These are phyloP conservation scores for Manihot esculenta DNA, from an alignment of 441 rosid species.

Conservation along the genomic window DNA sequence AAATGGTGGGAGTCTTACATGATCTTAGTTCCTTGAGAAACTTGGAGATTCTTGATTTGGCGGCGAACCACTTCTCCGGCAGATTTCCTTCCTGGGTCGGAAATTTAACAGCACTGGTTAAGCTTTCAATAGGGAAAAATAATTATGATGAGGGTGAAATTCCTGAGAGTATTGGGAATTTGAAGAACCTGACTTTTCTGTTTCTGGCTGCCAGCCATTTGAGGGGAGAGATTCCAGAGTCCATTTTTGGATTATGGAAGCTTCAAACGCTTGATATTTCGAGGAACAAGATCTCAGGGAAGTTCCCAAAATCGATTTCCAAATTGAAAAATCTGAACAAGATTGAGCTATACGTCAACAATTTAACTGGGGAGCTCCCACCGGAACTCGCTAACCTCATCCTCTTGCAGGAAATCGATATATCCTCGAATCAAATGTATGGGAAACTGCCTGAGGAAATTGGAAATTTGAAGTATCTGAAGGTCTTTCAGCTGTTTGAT, in stretches of 20 bases:
- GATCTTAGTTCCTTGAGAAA: slow-evolving; percentile 53
- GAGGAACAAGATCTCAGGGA: slow-evolving; percentile 47
- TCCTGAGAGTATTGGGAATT: slow-evolving; percentile 55
- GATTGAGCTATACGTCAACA: slow-evolving; percentile 60
- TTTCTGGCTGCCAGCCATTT: slow-evolving; percentile 42
- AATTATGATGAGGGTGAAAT: slow-evolving; percentile 46
- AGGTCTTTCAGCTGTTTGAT: slow-evolving; percentile 49
- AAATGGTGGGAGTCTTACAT: slow-evolving; percentile 53
- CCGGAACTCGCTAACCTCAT: slow-evolving; percentile 53
- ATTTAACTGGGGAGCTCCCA: slow-evolving; percentile 63
- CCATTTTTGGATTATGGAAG: slow-evolving; percentile 44
- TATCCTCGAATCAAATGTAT: slow-evolving; percentile 46
- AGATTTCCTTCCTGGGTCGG: slow-evolving; percentile 69
- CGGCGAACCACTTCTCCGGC: slow-evolving; percentile 53
- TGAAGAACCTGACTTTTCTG: slow-evolving; percentile 40
- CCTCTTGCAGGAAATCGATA: slow-evolving; percentile 54
- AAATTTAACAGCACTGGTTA: slow-evolving; percentile 43
- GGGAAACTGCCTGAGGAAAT: slow-evolving; percentile 60
- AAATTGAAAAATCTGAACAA: slow-evolving; percentile 51
- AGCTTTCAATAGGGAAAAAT: slow-evolving; percentile 54
- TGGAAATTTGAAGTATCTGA: slow-evolving; percentile 49
- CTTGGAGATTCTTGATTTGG: slow-evolving; percentile 55
- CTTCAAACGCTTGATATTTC: slow-evolving; percentile 60
- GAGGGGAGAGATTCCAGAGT: slow-evolving; percentile 64
- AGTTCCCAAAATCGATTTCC: slow-evolving; percentile 41